Evolutionary conservation across 352 stramenopile species (phyloP), one percentile per base, ranked within the genome.

Genomic region (Phytophthora sojae): DNA sequence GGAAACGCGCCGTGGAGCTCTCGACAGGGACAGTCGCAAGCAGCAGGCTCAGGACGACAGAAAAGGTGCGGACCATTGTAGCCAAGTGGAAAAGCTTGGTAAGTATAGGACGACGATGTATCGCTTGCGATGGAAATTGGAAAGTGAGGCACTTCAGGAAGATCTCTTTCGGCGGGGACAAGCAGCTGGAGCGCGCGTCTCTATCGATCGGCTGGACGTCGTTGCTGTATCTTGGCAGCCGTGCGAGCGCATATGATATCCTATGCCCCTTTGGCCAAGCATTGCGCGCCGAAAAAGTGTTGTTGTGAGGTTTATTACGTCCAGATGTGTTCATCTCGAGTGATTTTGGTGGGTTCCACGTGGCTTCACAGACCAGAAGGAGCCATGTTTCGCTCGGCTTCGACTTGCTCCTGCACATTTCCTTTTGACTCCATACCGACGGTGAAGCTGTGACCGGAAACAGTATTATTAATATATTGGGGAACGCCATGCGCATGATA

Each of bases 81-180:
- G 54, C 21, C 54, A 32, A 30, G 32, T 14, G 15, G 23, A 21
- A 21, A 17, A 47, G 51, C n/a, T 61, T 61, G 45, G 15, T 11
- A 54, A 57, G 26, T 57, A 42, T 42, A 6, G 39, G 39, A 47
- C 39, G 68, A 49, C 37, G 49, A 49, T 55, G 30, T 71, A 19
- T 75, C 68, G 47, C 64, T 63, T 68, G 50, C 61, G 55, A 35
- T 56, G 61, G 62, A 52, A 71, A 71, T 75, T 64, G 51, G 62
- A 61, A 64, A 75, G 26, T 75, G 63, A 71, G 39, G 14, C 1
- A 12, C n/a, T 15, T 32, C 12, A 44, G 12, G 17, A 58, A 52
- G 49, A 29, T 26, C 12, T 26, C 26, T 21, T 29, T 44, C 25
- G 45, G 25, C 25, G 23, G 39, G 39, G 64, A 52, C 23, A 42